Conservation (phyloP, 2,329 filamentous ascomycete genomes). For the Lachnellula hyalina region DNA sequence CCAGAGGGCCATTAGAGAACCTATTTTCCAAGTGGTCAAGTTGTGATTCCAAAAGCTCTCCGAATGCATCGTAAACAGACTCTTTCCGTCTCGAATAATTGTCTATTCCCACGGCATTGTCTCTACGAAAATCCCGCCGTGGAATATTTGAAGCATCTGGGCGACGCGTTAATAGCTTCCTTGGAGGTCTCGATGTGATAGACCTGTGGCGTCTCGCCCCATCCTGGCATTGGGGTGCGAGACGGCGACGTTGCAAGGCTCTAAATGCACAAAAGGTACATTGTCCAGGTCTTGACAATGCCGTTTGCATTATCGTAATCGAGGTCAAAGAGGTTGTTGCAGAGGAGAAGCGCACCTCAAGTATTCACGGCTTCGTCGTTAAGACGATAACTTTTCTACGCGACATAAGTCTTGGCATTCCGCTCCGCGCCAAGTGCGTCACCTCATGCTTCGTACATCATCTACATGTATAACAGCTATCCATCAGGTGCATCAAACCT, state of each 20-base stretch:
- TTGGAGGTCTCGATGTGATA: neutral
- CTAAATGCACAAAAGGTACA: conserved; percentile 39
- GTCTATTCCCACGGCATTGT: neutral
- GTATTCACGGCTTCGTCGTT: too few species aligned
- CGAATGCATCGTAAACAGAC: conserved; percentile 4
- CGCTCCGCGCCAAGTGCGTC: neutral
- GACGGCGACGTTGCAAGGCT: conserved; percentile 24
- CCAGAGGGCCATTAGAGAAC: neutral
- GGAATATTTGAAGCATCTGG: neutral
- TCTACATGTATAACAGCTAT: too few species aligned
- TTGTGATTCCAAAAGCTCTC: neutral
- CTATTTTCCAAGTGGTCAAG: neutral
- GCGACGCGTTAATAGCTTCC: neutral
- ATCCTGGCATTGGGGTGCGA: conserved; percentile 15
- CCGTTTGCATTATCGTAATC: conserved; percentile 35
- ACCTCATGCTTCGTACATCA: neutral
- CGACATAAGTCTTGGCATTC: neutral
- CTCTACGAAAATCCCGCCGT: neutral
- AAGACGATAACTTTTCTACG: neutral
- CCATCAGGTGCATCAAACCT: neutral
- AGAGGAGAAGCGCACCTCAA: too few species aligned
- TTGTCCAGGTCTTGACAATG: conserved; percentile 31
- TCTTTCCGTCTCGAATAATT: neutral
- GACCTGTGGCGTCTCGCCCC: conserved; percentile 1
- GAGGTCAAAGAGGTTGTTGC: neutral